These are phyloP conservation scores for Medicago lupulina DNA, from an alignment of 306 rosid genomes.

Conservation along the genomic window DNA sequence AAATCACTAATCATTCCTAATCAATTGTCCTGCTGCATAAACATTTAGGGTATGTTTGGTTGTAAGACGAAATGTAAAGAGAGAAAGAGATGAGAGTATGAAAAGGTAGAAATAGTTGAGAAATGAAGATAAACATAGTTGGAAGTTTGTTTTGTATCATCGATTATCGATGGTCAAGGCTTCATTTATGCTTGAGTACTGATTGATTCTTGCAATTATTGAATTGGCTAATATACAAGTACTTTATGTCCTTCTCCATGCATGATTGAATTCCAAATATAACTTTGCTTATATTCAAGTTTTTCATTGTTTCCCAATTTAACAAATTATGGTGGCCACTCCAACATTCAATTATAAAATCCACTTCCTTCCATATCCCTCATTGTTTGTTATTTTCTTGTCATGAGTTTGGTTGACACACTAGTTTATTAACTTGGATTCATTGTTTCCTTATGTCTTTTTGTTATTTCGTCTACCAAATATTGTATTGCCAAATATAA, in stretches of 20 bases:
- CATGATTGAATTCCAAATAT: not conserved
- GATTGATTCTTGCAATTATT: not conserved
- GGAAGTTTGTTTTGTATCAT: too few species aligned
- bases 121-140: too few species aligned
- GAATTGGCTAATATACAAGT: not conserved
- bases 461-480: not conserved
- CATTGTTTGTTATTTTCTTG: not conserved
- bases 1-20: too few species aligned
- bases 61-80: too few species aligned
- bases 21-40: too few species aligned
- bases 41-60: too few species aligned
- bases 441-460: not conserved
- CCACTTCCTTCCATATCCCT: not conserved
- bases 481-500: not conserved
- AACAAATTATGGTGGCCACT: not conserved
- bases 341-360: not conserved
- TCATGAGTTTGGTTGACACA: not conserved
- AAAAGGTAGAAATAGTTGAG: too few species aligned
- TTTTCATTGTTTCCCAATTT: not conserved
- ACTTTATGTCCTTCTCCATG: slow-evolving; percentile 2
- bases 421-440: not conserved
- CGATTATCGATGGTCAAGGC: too few species aligned
- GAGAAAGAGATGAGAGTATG: too few species aligned
- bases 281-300: not conserved
- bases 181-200: not conserved